Conservation (phyloP, 2,329 filamentous ascomycete genomes). For the Penicillium sp. region DNA sequence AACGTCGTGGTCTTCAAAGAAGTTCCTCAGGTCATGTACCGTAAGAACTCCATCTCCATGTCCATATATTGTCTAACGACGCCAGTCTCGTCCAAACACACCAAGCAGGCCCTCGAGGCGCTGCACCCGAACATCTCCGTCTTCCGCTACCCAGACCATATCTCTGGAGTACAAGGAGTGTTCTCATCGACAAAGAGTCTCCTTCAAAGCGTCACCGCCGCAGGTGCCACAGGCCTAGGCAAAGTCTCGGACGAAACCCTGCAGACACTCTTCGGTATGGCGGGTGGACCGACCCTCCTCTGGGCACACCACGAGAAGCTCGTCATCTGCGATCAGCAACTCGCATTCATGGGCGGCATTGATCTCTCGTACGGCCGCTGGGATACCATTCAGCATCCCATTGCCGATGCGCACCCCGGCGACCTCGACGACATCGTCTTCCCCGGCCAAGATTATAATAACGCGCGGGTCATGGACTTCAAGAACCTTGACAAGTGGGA, state of each 20-base stretch:
- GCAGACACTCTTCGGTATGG: neutral
- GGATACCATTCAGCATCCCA: constrained; percentile 1
- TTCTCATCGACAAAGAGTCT: neutral
- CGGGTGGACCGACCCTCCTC: neutral
- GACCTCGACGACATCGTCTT: neutral
- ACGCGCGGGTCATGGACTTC: neutral
- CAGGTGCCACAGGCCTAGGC: neutral
- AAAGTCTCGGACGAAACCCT: neutral
- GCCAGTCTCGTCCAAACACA: neutral
- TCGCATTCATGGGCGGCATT: constrained; percentile 2
- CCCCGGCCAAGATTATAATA: constrained; percentile 4
- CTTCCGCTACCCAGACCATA: constrained; percentile 1
- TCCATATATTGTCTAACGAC: neutral
- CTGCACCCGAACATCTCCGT: constrained; percentile 3
- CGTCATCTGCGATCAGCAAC: neutral
- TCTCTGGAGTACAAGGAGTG: neutral
- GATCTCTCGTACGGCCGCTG: constrained; percentile 5
- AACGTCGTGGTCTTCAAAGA: constrained; percentile 1
- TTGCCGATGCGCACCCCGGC: neutral
- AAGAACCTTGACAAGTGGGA: neutral
- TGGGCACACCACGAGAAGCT: constrained; percentile 7
- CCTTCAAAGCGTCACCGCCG: neutral
- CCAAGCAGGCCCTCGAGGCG: neutral
- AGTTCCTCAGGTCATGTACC: neutral
- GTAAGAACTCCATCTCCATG: neutral